Evolutionary conservation across 2,329 filamentous ascomycete genomes (phyloP).

Genomic region (Exophiala sp.): DNA sequence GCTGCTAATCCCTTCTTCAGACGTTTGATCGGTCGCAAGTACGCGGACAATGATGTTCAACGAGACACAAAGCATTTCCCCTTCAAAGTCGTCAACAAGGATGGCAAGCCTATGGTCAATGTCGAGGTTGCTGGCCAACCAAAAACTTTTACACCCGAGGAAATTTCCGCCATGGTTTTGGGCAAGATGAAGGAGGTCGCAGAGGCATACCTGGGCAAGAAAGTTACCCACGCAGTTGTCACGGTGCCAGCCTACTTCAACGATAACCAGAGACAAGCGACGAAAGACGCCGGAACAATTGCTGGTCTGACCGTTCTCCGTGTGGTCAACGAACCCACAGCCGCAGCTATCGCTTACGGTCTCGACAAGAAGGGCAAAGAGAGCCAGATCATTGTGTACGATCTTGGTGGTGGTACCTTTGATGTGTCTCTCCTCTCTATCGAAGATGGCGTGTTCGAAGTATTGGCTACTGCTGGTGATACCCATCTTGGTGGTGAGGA

Average conservation of each 20-base stretch:
- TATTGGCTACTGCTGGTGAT: slow-evolving; percentile 91
- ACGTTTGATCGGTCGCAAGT: slow-evolving; percentile 83
- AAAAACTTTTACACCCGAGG: slow-evolving; percentile 64
- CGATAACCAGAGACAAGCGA: slow-evolving; percentile 94
- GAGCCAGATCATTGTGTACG: slow-evolving; percentile 87
- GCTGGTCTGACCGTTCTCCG: slow-evolving; percentile 92
- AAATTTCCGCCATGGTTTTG: slow-evolving; percentile 64
- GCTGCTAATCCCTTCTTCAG: slow-evolving; percentile 40
- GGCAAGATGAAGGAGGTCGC: slow-evolving; percentile 67
- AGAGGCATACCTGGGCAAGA: slow-evolving; percentile 59
- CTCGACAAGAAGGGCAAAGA: slow-evolving; percentile 81
- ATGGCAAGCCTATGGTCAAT: slow-evolving; percentile 81
- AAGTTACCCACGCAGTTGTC: slow-evolving; percentile 67
- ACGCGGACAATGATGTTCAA: slow-evolving; percentile 79
- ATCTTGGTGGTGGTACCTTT: slow-evolving; percentile 91
- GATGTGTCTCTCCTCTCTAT: slow-evolving; percentile 92
- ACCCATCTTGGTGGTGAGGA: slow-evolving; percentile 98
- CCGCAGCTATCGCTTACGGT: slow-evolving; percentile 91
- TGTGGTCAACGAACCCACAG: slow-evolving; percentile 95
- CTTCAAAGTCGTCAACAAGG: slow-evolving; percentile 87
- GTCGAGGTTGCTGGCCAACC: slow-evolving; percentile 58
- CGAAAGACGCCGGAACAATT: slow-evolving; percentile 90
- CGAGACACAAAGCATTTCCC: slow-evolving; percentile 97
- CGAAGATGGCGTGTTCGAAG: slow-evolving; percentile 89
- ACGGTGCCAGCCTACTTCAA: slow-evolving; percentile 98